A percentile compares a stretch with the other conserved stretches of the same genome.
These are phyloP conservation scores for Botryosphaeria dothidea DNA, from an alignment of 2,329 filamentous ascomycete species.

Conservation along the genomic window DNA sequence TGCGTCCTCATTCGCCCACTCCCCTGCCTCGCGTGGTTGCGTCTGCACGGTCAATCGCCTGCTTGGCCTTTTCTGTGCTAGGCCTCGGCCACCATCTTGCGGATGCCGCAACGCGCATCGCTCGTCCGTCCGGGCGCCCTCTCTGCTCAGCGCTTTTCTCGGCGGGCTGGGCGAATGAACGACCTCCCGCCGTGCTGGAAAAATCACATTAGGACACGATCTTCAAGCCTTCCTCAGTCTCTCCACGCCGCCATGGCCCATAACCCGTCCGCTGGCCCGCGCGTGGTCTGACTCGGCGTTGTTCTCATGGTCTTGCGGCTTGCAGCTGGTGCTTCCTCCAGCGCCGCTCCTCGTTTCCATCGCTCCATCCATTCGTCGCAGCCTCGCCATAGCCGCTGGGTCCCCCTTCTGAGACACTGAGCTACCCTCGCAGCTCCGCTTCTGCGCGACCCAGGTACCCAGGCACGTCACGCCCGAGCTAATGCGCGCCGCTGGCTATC, in stretches of 20 bases:
- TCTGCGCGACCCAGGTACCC: neutral
- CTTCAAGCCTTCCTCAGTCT: neutral
- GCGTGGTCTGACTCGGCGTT: constrained; percentile 9
- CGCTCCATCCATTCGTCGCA: neutral
- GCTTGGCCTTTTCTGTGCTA: neutral
- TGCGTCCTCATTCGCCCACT: constrained; percentile 13
- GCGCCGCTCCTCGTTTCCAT: neutral
- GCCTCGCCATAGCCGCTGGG: constrained; percentile 3
- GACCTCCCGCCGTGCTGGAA: neutral
- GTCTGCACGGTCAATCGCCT: constrained; percentile 17
- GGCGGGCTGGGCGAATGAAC: constrained; percentile 14
- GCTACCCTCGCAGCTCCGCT: neutral
- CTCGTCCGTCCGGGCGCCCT: constrained; percentile 10
- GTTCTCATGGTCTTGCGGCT: neutral
- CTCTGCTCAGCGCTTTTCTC: constrained; percentile 9
- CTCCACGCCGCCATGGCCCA: neutral
- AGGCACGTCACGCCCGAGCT: constrained; percentile 7
- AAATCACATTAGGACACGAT: constrained; percentile 15
- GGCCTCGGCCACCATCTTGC: neutral
- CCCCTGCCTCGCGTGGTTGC: constrained; percentile 9
- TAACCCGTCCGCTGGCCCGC: neutral
- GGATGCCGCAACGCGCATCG: constrained; percentile 6
- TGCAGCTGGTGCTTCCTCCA: constrained; percentile 5
- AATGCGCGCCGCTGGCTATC: constrained; percentile 9
- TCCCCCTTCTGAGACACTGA: constrained; percentile 4